Evolutionary conservation across 2,329 filamentous ascomycete genomes (phyloP), one percentile per base, ranked within the genome.

Genomic region (Alternaria sp.): DNA sequence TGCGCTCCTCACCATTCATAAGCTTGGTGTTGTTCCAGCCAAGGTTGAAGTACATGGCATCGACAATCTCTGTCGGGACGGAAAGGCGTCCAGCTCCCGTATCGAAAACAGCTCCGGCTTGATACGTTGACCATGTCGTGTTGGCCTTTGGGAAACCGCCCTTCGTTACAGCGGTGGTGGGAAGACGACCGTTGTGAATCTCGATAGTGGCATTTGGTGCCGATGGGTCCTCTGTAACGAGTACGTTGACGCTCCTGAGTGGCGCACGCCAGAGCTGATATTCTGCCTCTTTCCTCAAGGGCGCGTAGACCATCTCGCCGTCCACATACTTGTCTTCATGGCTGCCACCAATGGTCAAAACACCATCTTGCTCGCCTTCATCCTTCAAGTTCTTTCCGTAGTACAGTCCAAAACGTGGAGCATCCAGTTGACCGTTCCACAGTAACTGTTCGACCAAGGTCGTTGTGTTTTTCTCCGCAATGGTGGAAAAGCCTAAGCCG

Each of bases 291-390:
- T 60, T 60, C 2, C 40, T 16, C 34, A 69, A 50, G 8, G 67
- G 67, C 4, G 59, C 41, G 50, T 57, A 70, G 57, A 86, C 86
- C 54, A 90, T 86, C 65, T 87, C 85, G 68, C 87, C 88, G 65
- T 90, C 88, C 63, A 84, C 83, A 72, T 90, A 90, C 67, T 83
- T 71, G 38, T 86, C 89, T 62, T 83, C 75, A 73, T 89, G 45
- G 58, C 62, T 64, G 30, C 53, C 59, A 25, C 66, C 67, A 40
- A 70, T 52, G 5, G 66, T 70, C 16, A 70, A 40, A 16, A 63
- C 51, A 25, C 67, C 67, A 50, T 70, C 57, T n/a, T 63, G 62
- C 2, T 36, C 34, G 0, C 59, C 66, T 4, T 38, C 20, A 41
- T 64, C 50, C 5, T 12, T 5, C 9, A 63, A 41, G 32, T 67